Conservation (phyloP, 306 rosid genomes). For the Gastrolobium bilobum region DNA sequence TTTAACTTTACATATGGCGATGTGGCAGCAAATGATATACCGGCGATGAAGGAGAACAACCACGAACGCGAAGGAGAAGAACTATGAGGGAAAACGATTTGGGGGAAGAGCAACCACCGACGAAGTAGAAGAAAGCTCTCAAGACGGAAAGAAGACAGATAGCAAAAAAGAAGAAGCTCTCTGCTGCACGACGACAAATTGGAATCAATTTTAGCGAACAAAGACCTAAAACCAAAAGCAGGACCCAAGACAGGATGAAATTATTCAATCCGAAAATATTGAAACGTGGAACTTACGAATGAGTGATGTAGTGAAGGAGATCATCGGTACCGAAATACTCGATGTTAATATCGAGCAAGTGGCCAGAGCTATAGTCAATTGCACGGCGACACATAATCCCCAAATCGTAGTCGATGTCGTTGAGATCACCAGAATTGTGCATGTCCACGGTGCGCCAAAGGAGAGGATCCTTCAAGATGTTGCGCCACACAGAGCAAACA, state of each 20-base stretch:
- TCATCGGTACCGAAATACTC: slow-evolving; percentile 59
- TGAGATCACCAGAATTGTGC: slow-evolving; percentile 31
- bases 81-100: no score
- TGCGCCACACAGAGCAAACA: slow-evolving; percentile 71
- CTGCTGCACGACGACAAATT: no score
- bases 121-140: no score
- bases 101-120: no score
- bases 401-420: background rate
- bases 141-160: no score
- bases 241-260: background rate
- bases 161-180: no score
- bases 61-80: no score
- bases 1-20: slow-evolving; percentile 37
- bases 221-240: background rate
- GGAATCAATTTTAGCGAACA: background rate
- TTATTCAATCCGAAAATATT: background rate
- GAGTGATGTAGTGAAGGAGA: slow-evolving; percentile 59
- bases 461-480: slow-evolving; percentile 64
- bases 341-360: slow-evolving; percentile 53
- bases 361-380: slow-evolving; percentile 64
- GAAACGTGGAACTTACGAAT: slow-evolving; percentile 51
- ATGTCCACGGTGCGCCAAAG: slow-evolving; percentile 68
- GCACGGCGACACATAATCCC: slow-evolving; percentile 61
- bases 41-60: no score
- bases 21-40: slow-evolving; percentile 39